These are phyloP conservation scores for Ceratobasidium papillatum DNA, from an alignment of 1,284 basidiomycete species.

Conservation along the genomic window DNA sequence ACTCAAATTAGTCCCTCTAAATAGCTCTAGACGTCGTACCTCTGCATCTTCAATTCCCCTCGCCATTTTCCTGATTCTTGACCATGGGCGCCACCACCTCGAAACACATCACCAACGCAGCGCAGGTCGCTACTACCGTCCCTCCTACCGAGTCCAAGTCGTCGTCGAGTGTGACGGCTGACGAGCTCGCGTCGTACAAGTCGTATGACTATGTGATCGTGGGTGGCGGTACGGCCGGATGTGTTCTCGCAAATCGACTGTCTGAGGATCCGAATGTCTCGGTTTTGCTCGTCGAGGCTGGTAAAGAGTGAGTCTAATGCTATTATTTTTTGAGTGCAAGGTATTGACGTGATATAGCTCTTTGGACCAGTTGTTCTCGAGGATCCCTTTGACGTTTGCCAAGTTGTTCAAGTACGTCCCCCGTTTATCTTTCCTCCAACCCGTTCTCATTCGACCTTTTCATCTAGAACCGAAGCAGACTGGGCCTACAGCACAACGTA, in stretches of 20 bases:
- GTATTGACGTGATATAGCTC: constrained; percentile 21
- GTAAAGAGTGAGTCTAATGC: constrained; percentile 26
- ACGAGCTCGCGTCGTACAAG: constrained; percentile 27
- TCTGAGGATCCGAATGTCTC: constrained; percentile 52
- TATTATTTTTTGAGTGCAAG: neutral
- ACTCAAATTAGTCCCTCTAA: neutral
- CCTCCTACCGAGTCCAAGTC: neutral
- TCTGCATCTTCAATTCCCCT: neutral
- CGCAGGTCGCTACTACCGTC: constrained; percentile 5
- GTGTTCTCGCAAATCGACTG: constrained; percentile 56
- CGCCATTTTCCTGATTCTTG: neutral
- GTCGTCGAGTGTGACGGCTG: neutral
- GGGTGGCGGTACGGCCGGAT: constrained; percentile 53
- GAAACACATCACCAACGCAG: constrained; percentile 24
- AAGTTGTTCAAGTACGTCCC: constrained; percentile 45
- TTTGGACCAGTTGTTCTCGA: constrained; percentile 45
- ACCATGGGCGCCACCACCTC: constrained; percentile 17
- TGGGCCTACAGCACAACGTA: constrained; percentile 51
- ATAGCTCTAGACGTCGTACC: neutral
- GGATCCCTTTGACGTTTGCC: constrained; percentile 49
- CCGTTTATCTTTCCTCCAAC: neutral
- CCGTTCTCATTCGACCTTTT: constrained; percentile 5
- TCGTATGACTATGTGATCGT: constrained; percentile 35
- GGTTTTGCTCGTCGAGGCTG: constrained; percentile 45
- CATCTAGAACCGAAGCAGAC: constrained; percentile 47